These are phyloP conservation scores for Akebia trifoliata DNA, from an alignment of 164 flowering plant genomes.

Conservation along the genomic window DNA sequence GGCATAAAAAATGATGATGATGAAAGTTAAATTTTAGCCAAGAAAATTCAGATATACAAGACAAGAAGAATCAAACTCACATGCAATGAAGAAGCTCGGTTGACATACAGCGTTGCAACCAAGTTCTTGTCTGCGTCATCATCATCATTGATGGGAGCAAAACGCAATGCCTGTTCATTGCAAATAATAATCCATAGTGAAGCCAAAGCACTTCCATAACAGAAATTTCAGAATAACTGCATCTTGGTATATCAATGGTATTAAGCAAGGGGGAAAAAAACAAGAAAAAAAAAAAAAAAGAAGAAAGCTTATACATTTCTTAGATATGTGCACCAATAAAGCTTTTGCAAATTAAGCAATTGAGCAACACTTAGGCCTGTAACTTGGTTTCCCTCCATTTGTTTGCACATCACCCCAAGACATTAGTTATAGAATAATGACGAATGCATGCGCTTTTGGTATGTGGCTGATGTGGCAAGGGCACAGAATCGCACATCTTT, in stretches of 20 bases:
- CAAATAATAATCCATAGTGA: background rate
- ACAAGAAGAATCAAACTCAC: slow-evolving; percentile 37
- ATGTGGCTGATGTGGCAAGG: no score
- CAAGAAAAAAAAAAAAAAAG: background rate
- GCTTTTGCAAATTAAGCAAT: no score
- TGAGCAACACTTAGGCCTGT: no score
- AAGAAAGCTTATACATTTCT: background rate
- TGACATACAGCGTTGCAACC: slow-evolving; percentile 53
- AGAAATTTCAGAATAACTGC: background rate
- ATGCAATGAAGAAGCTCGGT: slow-evolving; percentile 63
- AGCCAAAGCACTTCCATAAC: background rate
- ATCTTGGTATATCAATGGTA: background rate
- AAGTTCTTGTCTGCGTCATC: slow-evolving; percentile 43
- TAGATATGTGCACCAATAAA: no score
- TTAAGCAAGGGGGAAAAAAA: background rate
- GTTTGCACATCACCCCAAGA: no score
- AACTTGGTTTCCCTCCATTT: no score
- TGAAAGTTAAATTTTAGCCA: no score
- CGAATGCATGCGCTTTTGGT: no score
- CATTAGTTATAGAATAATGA: no score
- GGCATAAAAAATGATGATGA: no score
- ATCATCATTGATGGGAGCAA: slow-evolving; percentile 55
- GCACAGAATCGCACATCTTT: no score
- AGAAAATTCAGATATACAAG: no score
- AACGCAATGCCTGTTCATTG: slow-evolving; percentile 54